Evolutionary conservation across 2,329 filamentous ascomycete species (phyloP).

Genomic region (Xylaria sp.): DNA sequence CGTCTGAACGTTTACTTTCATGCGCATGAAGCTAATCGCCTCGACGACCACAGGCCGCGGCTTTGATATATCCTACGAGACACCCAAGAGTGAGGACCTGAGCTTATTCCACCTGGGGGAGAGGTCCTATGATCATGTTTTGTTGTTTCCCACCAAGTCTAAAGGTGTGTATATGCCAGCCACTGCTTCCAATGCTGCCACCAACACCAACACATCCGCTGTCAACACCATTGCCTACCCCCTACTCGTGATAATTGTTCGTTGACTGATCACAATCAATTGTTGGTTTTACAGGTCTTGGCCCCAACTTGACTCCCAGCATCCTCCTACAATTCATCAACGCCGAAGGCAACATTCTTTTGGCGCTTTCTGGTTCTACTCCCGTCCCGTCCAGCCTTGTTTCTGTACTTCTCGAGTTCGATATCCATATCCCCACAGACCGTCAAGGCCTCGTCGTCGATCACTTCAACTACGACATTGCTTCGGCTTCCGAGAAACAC

Average conservation of each 20-base stretch:
- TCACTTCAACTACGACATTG: constrained; percentile 91
- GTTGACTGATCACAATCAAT: constrained; percentile 16
- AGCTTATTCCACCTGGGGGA: constrained; percentile 87
- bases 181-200: not conserved
- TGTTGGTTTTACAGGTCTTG: constrained; percentile 70
- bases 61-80: constrained; percentile 82
- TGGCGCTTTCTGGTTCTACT: constrained; percentile 80
- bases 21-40: constrained; percentile 23
- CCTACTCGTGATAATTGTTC: not conserved
- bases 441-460: constrained; percentile 88
- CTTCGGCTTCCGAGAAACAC: constrained; percentile 82
- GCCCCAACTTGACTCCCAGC: constrained; percentile 87
- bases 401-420: constrained; percentile 85
- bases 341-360: constrained; percentile 87
- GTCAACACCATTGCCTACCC: not conserved
- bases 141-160: constrained; percentile 87
- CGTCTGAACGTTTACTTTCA: not conserved
- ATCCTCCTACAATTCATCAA: constrained; percentile 91
- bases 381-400: constrained; percentile 78
- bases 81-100: constrained; percentile 81
- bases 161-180: constrained; percentile 72
- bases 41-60: constrained; percentile 72
- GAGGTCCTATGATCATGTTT: constrained; percentile 88
- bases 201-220: not conserved
- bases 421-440: constrained; percentile 87